Evolutionary conservation across 2,329 filamentous ascomycete genomes (phyloP).

Genomic region (Fusarium pininemorale): DNA sequence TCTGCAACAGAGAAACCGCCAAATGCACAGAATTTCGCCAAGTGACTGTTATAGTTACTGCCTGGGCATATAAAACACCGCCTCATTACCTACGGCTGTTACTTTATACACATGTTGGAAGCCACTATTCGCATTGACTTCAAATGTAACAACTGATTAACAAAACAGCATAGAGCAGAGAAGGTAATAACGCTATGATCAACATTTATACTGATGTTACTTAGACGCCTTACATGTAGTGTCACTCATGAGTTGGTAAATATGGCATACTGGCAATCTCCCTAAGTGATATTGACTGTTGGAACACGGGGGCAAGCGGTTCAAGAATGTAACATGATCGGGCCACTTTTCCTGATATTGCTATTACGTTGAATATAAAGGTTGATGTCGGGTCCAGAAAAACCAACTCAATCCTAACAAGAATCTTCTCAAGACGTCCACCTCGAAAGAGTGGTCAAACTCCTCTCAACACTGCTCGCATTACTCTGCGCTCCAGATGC

Average conservation of each 20-base stretch:
- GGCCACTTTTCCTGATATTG: neutral
- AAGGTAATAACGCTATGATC: neutral
- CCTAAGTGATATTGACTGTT: neutral
- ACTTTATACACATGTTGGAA: neutral
- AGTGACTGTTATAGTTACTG: neutral
- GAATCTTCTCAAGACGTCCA: neutral
- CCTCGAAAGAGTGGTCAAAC: neutral
- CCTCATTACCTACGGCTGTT: neutral
- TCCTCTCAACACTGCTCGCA: neutral
- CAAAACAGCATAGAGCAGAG: neutral
- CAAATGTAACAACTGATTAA: neutral
- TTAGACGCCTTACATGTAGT: neutral
- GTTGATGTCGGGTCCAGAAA: neutral
- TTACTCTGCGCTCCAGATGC: neutral
- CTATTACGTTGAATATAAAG: neutral
- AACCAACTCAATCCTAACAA: neutral
- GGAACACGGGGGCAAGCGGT: neutral
- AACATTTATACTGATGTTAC: accelerated
- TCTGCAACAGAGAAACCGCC: neutral
- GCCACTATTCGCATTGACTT: neutral
- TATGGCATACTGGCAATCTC: neutral
- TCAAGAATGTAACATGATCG: neutral
- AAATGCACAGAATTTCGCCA: neutral
- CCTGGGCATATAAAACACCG: neutral
- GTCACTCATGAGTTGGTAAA: neutral